Conservation (phyloP, 139 green algal genomes). For the Raphidocelis subcapitata region DNA sequence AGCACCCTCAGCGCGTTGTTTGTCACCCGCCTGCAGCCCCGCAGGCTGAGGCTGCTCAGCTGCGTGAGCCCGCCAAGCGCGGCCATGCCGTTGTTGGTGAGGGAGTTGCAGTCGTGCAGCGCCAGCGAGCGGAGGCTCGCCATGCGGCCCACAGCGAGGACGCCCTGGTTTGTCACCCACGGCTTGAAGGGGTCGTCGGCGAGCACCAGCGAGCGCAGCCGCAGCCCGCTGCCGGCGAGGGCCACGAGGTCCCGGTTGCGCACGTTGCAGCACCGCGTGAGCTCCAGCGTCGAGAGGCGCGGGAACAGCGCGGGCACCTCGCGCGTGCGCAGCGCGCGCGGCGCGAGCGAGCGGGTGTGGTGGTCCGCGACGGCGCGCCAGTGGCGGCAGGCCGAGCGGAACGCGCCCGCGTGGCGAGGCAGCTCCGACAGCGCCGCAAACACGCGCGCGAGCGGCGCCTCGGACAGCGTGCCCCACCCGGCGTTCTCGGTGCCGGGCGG, state of each 20-base stretch:
- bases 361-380: slow-evolving; percentile 23
- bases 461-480: too few species aligned
- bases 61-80: slow-evolving; percentile 1
- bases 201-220: slow-evolving; percentile 18
- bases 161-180: slow-evolving; percentile 30
- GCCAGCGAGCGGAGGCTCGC: slow-evolving; percentile 10
- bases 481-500: too few species aligned
- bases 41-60: slow-evolving; percentile 16
- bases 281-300: too few species aligned
- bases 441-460: too few species aligned
- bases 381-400: slow-evolving; percentile 19
- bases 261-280: too few species aligned
- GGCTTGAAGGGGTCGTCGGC: slow-evolving; percentile 28
- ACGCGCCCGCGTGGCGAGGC: slow-evolving; percentile 11
- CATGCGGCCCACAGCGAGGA: slow-evolving; percentile 24
- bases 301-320: slow-evolving; percentile 15
- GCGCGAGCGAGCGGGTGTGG: slow-evolving; percentile 14
- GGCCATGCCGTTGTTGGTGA: slow-evolving; percentile 32
- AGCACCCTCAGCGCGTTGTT: slow-evolving; percentile 32
- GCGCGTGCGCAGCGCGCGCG: slow-evolving; percentile 8
- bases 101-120: slow-evolving; percentile 34
- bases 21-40: slow-evolving; percentile 30
- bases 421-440: too few species aligned
- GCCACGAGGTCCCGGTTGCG: too few species aligned
- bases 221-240: too few species aligned